Evolutionary conservation across 2,329 filamentous ascomycete genomes (phyloP).

Genomic region (Cytospora chrysosperma): DNA sequence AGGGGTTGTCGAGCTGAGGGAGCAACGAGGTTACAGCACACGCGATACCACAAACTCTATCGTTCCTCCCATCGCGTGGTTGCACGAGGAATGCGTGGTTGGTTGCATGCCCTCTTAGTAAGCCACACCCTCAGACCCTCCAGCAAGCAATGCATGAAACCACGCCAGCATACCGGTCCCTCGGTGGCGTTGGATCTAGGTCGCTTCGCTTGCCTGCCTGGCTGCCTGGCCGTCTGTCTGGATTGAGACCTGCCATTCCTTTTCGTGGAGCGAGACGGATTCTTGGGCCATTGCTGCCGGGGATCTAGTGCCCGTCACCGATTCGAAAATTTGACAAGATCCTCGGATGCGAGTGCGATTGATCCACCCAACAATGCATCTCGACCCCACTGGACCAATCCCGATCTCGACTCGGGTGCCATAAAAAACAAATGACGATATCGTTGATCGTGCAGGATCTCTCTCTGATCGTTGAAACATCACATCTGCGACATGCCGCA

Average conservation of each 20-base stretch:
- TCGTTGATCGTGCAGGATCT: background rate
- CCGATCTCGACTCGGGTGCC: background rate
- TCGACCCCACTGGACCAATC: background rate
- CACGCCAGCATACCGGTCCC: conserved; percentile 1
- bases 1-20: background rate
- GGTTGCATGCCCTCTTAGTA: conserved; percentile 14
- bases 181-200: conserved; percentile 1
- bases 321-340: background rate
- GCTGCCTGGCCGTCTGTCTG: no score
- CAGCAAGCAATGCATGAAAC: conserved; percentile 1
- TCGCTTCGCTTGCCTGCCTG: background rate
- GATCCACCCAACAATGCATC: background rate
- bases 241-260: background rate
- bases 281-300: background rate
- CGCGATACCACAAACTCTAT: conserved; percentile 4
- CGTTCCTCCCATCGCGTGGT: conserved; percentile 9
- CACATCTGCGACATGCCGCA: background rate
- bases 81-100: conserved; percentile 7
- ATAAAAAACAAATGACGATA: background rate
- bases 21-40: background rate
- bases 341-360: background rate
- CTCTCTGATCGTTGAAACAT: background rate
- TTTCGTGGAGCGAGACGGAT: background rate
- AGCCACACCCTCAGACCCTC: conserved; percentile 2
- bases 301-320: background rate